These are phyloP conservation scores for Misopates orontium DNA, from an alignment of 257 asterid species.

Conservation along the genomic window DNA sequence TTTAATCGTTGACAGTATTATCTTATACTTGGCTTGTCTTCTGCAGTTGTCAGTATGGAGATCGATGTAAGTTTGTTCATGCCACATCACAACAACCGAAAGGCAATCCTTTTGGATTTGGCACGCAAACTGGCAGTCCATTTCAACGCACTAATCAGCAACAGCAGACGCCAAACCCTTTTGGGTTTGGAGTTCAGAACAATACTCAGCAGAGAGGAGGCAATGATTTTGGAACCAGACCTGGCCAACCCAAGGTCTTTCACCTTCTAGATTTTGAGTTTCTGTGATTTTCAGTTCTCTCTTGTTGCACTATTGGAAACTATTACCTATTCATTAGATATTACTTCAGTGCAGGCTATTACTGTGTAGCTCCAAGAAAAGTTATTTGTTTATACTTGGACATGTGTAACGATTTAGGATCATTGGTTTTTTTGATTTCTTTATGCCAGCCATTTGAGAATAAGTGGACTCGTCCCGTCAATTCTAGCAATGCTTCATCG, in stretches of 20 bases:
- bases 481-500: constrained; percentile 43
- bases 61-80: constrained; percentile 72
- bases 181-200: constrained; percentile 70
- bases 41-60: constrained; percentile 77
- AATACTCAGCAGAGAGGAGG: constrained; percentile 55
- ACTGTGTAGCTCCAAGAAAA: not conserved
- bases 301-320: constrained; percentile 4
- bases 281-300: not conserved
- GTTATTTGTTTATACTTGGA: constrained; percentile 9
- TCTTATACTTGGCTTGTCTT: constrained; percentile 36
- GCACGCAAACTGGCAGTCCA: constrained; percentile 48
- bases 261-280: constrained; percentile 19
- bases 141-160: constrained; percentile 51
- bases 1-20: constrained; percentile 1
- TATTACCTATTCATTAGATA: not conserved
- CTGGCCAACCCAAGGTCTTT: constrained; percentile 71
- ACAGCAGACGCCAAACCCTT: constrained; percentile 66
- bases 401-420: constrained; percentile 3
- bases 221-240: constrained; percentile 51
- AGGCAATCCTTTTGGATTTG: constrained; percentile 71
- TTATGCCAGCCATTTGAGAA: constrained; percentile 71
- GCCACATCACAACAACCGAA: constrained; percentile 55
- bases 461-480: constrained; percentile 70
- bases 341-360: constrained; percentile 11
- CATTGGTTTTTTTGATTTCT: constrained; percentile 29